Conservation (phyloP, 257 asterid genomes). For the Nicotiana knightiana region DNA sequence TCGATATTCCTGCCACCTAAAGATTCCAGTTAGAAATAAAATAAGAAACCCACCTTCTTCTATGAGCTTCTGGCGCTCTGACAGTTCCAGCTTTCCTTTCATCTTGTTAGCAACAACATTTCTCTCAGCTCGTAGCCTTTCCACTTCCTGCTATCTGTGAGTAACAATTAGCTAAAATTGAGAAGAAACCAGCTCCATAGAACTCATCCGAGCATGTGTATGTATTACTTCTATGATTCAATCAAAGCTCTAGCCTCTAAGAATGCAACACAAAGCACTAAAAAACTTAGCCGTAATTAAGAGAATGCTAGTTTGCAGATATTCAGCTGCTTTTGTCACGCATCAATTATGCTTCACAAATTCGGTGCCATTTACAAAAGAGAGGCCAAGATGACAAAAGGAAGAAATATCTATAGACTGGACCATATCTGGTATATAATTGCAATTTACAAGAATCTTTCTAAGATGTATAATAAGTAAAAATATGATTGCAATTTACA, state of each 20-base stretch:
- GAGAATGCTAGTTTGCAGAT: background rate
- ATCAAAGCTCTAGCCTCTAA: background rate
- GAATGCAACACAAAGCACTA: background rate
- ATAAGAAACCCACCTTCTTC: slow-evolving; percentile 66
- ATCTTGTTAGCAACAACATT: slow-evolving; percentile 91
- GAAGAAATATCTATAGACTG: background rate
- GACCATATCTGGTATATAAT: background rate
- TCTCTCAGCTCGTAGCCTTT: slow-evolving; percentile 87
- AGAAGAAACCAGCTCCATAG: slow-evolving; percentile 20
- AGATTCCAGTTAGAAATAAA: slow-evolving; percentile 7
- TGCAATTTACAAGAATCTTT: background rate
- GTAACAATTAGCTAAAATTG: slow-evolving; percentile 53
- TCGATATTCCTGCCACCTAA: slow-evolving; percentile 4
- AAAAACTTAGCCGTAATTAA: background rate
- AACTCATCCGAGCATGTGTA: background rate
- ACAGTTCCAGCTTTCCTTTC: slow-evolving; percentile 81
- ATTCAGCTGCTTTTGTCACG: background rate
- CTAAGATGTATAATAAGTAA: too few species aligned
- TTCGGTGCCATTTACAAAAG: background rate
- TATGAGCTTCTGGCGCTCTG: slow-evolving; percentile 78
- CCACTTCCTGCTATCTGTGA: slow-evolving; percentile 98
- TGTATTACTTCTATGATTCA: background rate
- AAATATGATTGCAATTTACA: background rate
- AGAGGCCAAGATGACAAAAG: background rate
- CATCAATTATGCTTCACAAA: background rate